Percentiles rank a stretch among this genome's conserved stretches.
phyloP scores from a whole-genome alignment of 1,284 basidiomycete species.

The Sphaerobolus stellatus region DNA sequence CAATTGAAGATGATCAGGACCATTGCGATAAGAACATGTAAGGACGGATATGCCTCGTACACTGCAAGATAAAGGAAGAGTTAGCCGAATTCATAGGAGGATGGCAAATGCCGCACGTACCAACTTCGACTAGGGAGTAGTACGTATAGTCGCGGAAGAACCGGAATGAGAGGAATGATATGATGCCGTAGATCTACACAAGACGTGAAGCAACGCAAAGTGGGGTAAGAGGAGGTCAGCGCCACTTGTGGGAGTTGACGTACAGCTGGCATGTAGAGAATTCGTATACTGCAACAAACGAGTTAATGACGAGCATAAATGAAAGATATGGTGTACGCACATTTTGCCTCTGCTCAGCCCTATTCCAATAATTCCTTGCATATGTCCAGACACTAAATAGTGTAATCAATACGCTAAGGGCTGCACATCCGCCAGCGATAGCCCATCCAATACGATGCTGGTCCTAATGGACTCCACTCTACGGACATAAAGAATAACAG shows the following conservation, averaged over 20 bases:
- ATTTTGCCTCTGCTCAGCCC: conserved; percentile 73
- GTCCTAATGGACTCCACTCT: conserved; percentile 21
- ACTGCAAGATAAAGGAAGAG: conserved; percentile 21
- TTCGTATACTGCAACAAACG: conserved; percentile 51
- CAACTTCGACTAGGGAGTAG: conserved; percentile 72
- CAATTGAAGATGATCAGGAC: neutral
- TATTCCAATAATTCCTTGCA: conserved; percentile 68
- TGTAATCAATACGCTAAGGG: conserved; percentile 59
- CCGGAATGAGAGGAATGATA: conserved; percentile 86
- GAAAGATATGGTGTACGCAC: conserved; percentile 39
- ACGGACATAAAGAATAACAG: conserved; percentile 4
- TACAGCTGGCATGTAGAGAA: conserved; percentile 74
- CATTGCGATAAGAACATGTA: neutral
- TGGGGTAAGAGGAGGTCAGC: neutral
- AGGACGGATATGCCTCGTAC: conserved; percentile 35
- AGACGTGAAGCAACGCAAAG: no score
- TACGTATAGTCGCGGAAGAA: conserved; percentile 82
- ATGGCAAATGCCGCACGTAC: conserved; percentile 50
- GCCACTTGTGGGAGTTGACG: neutral
- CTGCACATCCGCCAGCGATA: conserved; percentile 63
- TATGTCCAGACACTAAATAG: conserved; percentile 54
- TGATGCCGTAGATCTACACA: conserved; percentile 74
- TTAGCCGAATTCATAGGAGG: neutral
- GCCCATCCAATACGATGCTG: conserved; percentile 72
- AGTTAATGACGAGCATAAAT: neutral